Conservation (phyloP, 2,329 filamentous ascomycete genomes). For the Apiospora rasikravindrae region DNA sequence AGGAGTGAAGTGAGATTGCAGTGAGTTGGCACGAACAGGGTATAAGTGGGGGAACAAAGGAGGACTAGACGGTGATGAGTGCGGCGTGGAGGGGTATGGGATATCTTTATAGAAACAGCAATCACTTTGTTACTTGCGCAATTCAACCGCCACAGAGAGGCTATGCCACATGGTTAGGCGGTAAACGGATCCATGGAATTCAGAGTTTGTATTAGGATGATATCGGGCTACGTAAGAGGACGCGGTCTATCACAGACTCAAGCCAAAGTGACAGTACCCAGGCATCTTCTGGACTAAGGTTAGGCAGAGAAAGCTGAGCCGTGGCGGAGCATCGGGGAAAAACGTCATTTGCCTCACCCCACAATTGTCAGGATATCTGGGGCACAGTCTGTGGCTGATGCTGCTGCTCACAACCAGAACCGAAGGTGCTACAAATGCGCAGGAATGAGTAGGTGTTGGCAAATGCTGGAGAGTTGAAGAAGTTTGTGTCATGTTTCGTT, state of each 20-base stretch:
- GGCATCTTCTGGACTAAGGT: background rate
- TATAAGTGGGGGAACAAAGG: conserved; percentile 10
- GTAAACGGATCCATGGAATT: background rate
- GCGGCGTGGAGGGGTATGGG: background rate
- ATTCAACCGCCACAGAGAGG: background rate
- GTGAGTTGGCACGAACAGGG: background rate
- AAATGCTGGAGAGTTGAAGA: background rate
- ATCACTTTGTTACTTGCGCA: background rate
- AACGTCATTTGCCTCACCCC: conserved; percentile 15
- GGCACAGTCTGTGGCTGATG: conserved; percentile 9
- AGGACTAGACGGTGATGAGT: background rate
- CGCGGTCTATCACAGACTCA: background rate
- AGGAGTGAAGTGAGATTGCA: background rate
- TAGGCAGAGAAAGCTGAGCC: conserved; percentile 11
- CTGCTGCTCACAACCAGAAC: background rate
- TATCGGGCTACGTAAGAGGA: background rate
- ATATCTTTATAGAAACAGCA: background rate
- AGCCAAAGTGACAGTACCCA: background rate
- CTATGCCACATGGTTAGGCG: background rate
- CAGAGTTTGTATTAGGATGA: conserved; percentile 3
- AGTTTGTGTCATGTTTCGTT: background rate
- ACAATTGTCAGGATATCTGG: background rate
- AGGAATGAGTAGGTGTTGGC: background rate
- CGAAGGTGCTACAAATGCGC: background rate
- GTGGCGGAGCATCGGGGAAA: conserved; percentile 1